Conservation (phyloP, 495 filamentous ascomycete species). For the Podospora tetraspora region DNA sequence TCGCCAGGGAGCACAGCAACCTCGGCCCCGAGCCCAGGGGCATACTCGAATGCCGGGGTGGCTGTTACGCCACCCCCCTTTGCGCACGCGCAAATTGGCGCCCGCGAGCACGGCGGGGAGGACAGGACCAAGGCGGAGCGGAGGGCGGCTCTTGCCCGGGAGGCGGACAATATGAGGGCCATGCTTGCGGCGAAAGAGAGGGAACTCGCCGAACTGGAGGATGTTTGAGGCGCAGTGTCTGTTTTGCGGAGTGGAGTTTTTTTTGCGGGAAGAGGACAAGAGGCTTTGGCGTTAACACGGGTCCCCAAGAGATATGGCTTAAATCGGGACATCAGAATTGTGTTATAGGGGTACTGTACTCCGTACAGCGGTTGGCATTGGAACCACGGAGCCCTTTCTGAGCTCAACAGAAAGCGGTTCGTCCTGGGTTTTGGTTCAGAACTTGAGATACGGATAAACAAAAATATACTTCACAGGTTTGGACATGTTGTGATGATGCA, state of each 20-base stretch:
- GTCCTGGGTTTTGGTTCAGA: not conserved
- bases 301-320: not conserved
- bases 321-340: not conserved
- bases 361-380: not conserved
- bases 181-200: conserved; percentile 70
- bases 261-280: not conserved
- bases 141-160: conserved; percentile 60
- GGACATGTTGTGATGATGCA: not conserved
- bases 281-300: not conserved
- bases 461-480: not conserved
- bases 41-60: conserved; percentile 21
- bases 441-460: not conserved
- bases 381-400: not conserved
- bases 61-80: conserved; percentile 26
- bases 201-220: conserved; percentile 63
- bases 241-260: not conserved
- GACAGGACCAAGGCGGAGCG: conserved; percentile 57
- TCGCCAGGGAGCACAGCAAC: conserved; percentile 33
- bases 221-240: not conserved
- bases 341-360: not conserved
- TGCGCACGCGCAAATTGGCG: conserved; percentile 25
- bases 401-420: not conserved
- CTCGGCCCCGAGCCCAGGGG: conserved; percentile 34
- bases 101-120: conserved; percentile 41
- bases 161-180: conserved; percentile 72